Evolutionary conservation across 352 stramenopile genomes (phyloP).

Genomic region (Phytopythium cucurbitacearum): DNA sequence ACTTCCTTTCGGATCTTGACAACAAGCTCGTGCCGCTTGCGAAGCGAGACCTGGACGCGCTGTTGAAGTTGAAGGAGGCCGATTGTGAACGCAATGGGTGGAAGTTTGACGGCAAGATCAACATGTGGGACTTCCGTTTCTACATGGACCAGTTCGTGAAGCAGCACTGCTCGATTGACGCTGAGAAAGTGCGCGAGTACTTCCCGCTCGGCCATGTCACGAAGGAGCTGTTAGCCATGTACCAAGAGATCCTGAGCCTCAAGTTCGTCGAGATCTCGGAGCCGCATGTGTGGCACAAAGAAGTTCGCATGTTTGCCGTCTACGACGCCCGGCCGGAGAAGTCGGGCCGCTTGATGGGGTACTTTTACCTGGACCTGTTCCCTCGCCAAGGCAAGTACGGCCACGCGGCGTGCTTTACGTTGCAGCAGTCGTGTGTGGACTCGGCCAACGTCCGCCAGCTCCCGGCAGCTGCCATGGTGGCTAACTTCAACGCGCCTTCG

Average conservation of each 20-base stretch:
- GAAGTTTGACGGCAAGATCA: constrained; percentile 83
- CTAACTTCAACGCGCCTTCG: constrained; percentile 84
- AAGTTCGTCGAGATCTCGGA: constrained; percentile 78
- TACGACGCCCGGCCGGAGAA: constrained; percentile 59
- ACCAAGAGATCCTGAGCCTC: constrained; percentile 85
- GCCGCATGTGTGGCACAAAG: constrained; percentile 85
- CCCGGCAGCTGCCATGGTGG: constrained; percentile 86
- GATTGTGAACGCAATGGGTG: constrained; percentile 46
- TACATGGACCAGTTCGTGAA: constrained; percentile 89
- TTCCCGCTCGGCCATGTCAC: constrained; percentile 88
- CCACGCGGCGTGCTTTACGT: constrained; percentile 86
- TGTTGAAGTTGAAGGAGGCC: constrained; percentile 70
- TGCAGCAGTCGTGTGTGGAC: constrained; percentile 76
- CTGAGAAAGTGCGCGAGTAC: constrained; percentile 84
- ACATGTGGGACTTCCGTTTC: constrained; percentile 90
- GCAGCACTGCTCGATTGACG: constrained; percentile 84
- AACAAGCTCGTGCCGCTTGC: constrained; percentile 73
- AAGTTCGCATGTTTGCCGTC: constrained; percentile 86
- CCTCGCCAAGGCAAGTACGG: constrained; percentile 85
- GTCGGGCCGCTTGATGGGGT: constrained; percentile 56
- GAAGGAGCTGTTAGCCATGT: constrained; percentile 79
- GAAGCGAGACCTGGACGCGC: constrained; percentile 65
- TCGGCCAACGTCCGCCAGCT: constrained; percentile 50
- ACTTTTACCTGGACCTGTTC: constrained; percentile 90
- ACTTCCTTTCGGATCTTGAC: constrained; percentile 71